Evolutionary conservation across 139 green algal genomes (phyloP), one percentile per base, ranked within the genome.

Genomic region (Deuterostichococcus epilithicus): DNA sequence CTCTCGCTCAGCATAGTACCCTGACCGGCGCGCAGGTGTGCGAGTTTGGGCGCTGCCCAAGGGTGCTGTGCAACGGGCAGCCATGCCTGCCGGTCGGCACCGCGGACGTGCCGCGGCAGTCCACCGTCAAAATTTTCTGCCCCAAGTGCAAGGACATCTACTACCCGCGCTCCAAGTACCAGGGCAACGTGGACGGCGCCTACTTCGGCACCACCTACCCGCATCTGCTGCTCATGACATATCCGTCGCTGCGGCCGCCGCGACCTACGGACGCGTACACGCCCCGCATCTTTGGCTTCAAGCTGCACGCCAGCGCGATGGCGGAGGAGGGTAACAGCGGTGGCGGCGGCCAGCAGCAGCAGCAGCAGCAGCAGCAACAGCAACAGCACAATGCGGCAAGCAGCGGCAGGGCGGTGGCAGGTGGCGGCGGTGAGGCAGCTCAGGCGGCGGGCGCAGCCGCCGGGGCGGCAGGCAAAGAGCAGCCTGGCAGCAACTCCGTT

Each of bases 131-230:
- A 32, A 81, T 97, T 2, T 98, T 94, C 80, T 98, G 95, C 83
- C 95, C 94, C 5, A 91, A 90, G 67, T 98, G 95, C 82, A 85
- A 97, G 83, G 94, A 98, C 74, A 90, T 96, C 34, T 98, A 92
- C 84, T 97, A 94, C 87, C 94, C 95, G 58, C 86, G 94, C 10
- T 94, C 80, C 63, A 95, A 97, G 78, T 95, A 93, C 74, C 91
- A 95, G 75, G 80, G 78, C 47, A 86, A 92, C 65, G 87, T 95
- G 25, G 93, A 97, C 79, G 93, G 94, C 13, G 94, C 94, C 2
- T 98, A 97, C 84, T 98, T 97, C 80, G 95, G 95, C 28, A 98
- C 95, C 1, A 98, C 95, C 36, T 97, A 98, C 78, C 91, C 95
- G 1, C 95, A 98, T 83, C 84, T 98, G 33, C 90, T 98, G 74